Evolutionary conservation across 805 yeast species (phyloP), one percentile per base, ranked within the genome.

Genomic region (Candida verbasci): DNA sequence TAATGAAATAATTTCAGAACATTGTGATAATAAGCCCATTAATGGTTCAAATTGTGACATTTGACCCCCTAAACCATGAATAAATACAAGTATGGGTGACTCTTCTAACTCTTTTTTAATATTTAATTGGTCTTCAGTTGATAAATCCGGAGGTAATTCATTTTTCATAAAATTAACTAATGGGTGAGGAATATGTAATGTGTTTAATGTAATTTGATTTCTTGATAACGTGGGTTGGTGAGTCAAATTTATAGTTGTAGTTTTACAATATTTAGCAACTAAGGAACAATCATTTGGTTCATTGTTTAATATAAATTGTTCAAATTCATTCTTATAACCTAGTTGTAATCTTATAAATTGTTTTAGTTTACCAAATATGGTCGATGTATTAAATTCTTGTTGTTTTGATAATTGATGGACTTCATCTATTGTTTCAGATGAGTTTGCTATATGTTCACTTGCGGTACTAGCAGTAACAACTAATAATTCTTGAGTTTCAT

Each of bases 31-130:
- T 35, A 76, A 65, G 18, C 78, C 80, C 53, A 86, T 59, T 25
- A 86, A 60, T 1, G 82, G 79, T 49, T 85, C 93, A 55, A 89
- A 89, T 55, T 88, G 96, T 16, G 86, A 76, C 53, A 85, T 65
- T 48, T 81, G 91, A 2, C 97, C 97, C 1, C 97, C 97, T 15
- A 91, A 58, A 0, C 97, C 97, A 62, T 88, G 97, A 14, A 89
- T 52, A 39, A 87, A 75, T 2, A 86, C 58, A 5, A 83, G 56
- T 2, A 80, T 62, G 0, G 94, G 94, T 27, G 78, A 52, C 10
- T 64, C 64, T 17, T 67, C 56, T 25, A 77, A 57, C 39, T 70
- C 68, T 9, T 48, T 44, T 35, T 53, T 48, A 34, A 62, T 41
- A 20, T 50, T 58, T n/a, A 46, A 35, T 24, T 42, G 41, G 17